Evolutionary conservation across 768 basidiomycete species (phyloP).

Genomic region (Pleurotus ostreatus): DNA sequence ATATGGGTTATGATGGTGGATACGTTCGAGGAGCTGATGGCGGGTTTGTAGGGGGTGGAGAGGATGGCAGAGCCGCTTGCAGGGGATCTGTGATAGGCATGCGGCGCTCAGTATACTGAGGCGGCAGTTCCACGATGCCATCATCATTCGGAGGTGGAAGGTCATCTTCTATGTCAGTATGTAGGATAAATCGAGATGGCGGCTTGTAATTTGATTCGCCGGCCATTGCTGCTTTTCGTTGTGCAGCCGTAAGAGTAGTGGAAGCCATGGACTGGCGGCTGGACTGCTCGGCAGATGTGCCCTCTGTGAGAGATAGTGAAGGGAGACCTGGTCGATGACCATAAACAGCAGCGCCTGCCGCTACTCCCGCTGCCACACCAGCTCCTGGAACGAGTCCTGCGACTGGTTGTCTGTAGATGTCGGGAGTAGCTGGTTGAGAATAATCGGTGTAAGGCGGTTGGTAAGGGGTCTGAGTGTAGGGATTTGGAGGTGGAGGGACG

Average conservation of each 20-base stretch:
- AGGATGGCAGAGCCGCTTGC: not conserved
- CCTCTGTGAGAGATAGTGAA: slow-evolving; percentile 3
- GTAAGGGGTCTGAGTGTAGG: not conserved
- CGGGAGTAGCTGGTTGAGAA: not conserved
- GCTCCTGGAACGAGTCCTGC: not conserved
- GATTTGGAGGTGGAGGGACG: not conserved
- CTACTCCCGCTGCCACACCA: not conserved
- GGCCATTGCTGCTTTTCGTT: slow-evolving; percentile 56
- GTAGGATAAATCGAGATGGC: slow-evolving; percentile 11
- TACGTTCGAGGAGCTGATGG: not conserved
- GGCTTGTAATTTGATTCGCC: slow-evolving; percentile 33
- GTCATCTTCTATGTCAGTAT: slow-evolving; percentile 14
- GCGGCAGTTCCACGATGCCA: slow-evolving; percentile 12
- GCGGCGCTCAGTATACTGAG: slow-evolving; percentile 12
- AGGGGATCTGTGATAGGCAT: not conserved
- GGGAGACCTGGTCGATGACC: not conserved
- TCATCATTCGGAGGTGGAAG: slow-evolving; percentile 8
- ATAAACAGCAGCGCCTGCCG: not conserved
- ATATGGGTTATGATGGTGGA: no score
- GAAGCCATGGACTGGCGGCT: slow-evolving; percentile 8
- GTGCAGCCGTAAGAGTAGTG: slow-evolving; percentile 31
- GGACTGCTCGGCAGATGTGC: not conserved
- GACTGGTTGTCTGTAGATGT: not conserved
- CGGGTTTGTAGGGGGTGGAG: not conserved
- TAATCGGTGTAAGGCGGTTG: slow-evolving; percentile 11